A percentile compares a stretch with the other conserved stretches of the same genome.
Conservation (phyloP, 179 eudicot genomes). For the Dionaea muscipula region DNA sequence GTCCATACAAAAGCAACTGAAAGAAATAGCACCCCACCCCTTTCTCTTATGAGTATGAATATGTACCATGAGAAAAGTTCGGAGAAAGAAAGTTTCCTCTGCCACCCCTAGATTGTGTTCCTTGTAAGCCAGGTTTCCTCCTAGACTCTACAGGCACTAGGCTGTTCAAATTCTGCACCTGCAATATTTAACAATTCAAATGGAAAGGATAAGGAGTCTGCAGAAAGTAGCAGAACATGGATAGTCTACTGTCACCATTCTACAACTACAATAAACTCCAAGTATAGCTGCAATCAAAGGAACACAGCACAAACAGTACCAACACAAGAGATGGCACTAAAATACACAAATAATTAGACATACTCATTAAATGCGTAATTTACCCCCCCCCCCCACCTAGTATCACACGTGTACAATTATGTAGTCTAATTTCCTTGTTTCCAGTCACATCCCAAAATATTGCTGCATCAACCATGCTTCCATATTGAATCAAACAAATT, state of each 20-base stretch:
- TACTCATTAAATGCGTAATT: too few relatives aligned
- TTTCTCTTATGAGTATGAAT: background rate
- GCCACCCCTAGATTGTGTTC: slow-evolving; percentile 23
- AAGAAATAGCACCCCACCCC: background rate
- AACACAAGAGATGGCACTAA: too few relatives aligned
- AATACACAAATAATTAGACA: too few relatives aligned
- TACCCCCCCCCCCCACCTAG: too few relatives aligned
- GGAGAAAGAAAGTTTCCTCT: slow-evolving; percentile 26
- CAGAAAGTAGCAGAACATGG: background rate
- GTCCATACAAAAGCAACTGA: background rate
- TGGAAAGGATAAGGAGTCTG: background rate
- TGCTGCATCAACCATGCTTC: too few relatives aligned
- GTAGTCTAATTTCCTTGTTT: too few relatives aligned
- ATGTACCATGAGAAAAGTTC: slow-evolving; percentile 22
- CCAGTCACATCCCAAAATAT: too few relatives aligned
- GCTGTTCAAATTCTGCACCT: slow-evolving; percentile 24
- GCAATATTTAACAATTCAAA: background rate
- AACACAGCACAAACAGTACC: too few relatives aligned
- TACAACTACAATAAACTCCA: too few relatives aligned
- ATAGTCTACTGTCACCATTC: background rate
- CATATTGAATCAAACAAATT: too few relatives aligned
- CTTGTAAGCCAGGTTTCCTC: slow-evolving; percentile 25
- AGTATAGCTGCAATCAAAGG: too few relatives aligned
- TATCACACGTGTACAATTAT: too few relatives aligned
- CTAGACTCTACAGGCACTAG: slow-evolving; percentile 23